Conservation (phyloP, 2,329 filamentous ascomycete genomes). For the Diaporthe longicolla region DNA sequence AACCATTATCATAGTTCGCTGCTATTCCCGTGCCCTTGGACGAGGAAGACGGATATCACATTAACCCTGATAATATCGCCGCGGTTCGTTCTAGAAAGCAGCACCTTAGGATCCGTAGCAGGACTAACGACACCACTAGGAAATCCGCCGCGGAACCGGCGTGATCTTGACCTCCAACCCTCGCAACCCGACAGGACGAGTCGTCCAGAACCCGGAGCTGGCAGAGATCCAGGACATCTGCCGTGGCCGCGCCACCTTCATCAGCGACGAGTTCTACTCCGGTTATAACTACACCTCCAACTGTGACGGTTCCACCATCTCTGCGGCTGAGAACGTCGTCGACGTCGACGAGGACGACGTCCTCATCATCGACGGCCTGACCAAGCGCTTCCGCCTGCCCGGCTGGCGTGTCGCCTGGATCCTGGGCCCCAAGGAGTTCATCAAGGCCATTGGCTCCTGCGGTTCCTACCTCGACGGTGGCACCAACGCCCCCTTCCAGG, state of each 20-base stretch:
- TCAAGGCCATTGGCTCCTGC: constrained; percentile 91
- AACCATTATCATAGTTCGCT: constrained; percentile 72
- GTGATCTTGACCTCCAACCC: constrained; percentile 97
- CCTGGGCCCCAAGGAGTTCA: constrained; percentile 94
- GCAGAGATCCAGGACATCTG: constrained; percentile 94
- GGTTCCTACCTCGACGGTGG: constrained; percentile 96
- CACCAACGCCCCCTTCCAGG: constrained; percentile 92
- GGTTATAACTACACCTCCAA: constrained; percentile 96
- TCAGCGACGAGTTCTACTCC: constrained; percentile 97
- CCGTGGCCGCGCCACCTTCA: constrained; percentile 88
- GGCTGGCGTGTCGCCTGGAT: constrained; percentile 99
- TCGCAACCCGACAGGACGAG: constrained; percentile 91
- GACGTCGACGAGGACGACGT: constrained; percentile 94
- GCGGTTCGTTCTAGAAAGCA: too few relatives aligned
- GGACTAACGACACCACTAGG: constrained; percentile 49
- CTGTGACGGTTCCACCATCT: constrained; percentile 92
- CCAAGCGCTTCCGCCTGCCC: constrained; percentile 95
- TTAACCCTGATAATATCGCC: constrained; percentile 92
- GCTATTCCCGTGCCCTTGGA: constrained; percentile 88
- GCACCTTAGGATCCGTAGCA: too few relatives aligned
- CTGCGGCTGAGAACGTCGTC: constrained; percentile 88
- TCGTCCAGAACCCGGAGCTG: constrained; percentile 87
- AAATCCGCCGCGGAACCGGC: constrained; percentile 86
- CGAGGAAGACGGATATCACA: constrained; percentile 90
- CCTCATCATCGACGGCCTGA: constrained; percentile 93